A percentile compares a stretch with the other conserved stretches of the same genome.
phyloP scores from a whole-genome alignment of 148 eudicot species.

The Chenopodium album region DNA sequence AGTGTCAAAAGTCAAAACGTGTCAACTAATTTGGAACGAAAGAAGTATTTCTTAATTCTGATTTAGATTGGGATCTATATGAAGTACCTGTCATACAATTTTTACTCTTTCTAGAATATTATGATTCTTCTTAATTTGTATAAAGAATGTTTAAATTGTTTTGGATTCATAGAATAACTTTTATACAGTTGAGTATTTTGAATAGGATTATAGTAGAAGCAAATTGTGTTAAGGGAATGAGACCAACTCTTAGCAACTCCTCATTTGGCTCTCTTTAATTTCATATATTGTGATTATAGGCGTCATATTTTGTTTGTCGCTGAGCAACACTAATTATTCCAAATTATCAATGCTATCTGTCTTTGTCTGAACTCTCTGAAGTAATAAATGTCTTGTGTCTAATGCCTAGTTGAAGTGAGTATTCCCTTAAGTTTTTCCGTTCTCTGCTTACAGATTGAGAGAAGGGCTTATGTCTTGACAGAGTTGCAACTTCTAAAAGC shows the following conservation, averaged over 20 bases:
- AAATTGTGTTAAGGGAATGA: background rate
- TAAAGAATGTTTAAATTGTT: background rate
- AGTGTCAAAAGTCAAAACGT: too few relatives aligned
- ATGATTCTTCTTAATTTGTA: background rate
- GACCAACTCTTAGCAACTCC: background rate
- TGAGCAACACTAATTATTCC: background rate
- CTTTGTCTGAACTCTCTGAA: background rate
- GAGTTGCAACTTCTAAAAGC: conserved; percentile 32
- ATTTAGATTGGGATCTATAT: too few relatives aligned
- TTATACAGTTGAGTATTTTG: background rate
- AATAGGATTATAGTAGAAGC: background rate
- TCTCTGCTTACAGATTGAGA: conserved; percentile 27
- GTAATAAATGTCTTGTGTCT: background rate
- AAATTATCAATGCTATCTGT: background rate
- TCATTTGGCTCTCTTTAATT: background rate
- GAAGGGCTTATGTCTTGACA: conserved; percentile 24
- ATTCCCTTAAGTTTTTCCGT: conserved; percentile 6
- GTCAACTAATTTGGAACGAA: too few relatives aligned
- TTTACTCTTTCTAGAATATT: background rate
- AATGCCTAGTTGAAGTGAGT: too few relatives aligned
- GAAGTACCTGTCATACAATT: background rate
- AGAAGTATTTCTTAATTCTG: too few relatives aligned
- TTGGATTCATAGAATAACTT: background rate
- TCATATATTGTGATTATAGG: background rate
- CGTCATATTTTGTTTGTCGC: background rate